Conservation (phyloP, 805 yeast species). For the Hyphopichia homilentoma region DNA sequence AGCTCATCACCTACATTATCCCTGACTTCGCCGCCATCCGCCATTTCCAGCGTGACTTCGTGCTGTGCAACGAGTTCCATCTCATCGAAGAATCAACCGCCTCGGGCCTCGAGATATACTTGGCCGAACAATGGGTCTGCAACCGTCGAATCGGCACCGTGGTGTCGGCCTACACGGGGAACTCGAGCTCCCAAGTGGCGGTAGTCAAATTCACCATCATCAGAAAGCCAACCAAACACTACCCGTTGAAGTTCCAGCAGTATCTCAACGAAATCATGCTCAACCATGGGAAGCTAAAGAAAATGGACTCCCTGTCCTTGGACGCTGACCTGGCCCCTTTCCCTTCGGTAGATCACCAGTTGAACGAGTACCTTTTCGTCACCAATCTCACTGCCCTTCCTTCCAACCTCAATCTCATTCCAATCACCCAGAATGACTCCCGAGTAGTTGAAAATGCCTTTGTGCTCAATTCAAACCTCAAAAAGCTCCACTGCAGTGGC, state of each 20-base stretch:
- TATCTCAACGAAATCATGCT: conserved; percentile 64
- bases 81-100: conserved; percentile 45
- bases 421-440: conserved; percentile 59
- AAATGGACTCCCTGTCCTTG: conserved; percentile 20
- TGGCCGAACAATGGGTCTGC: conserved; percentile 93
- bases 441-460: conserved; percentile 53
- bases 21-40: conserved; percentile 59
- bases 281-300: conserved; percentile 68
- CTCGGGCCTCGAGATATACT: conserved; percentile 80
- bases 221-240: conserved; percentile 43
- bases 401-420: conserved; percentile 65
- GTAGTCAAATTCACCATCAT: conserved; percentile 55
- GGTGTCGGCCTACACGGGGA: conserved; percentile 85
- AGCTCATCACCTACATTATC: conserved; percentile 38
- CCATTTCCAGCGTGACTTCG: conserved; percentile 39
- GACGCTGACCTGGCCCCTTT: not conserved
- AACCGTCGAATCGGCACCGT: conserved; percentile 63
- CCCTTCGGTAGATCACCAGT: not conserved
- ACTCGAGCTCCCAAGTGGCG: conserved; percentile 55
- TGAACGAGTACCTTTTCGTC: conserved; percentile 52
- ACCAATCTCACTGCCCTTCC: conserved; percentile 83
- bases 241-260: conserved; percentile 51
- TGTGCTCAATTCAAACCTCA: conserved; percentile 70
- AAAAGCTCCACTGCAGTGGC: conserved; percentile 79
- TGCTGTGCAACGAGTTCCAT: conserved; percentile 31